phyloP scores from a whole-genome alignment of 768 basidiomycete genomes.

The Phaeolepiota aurea region DNA sequence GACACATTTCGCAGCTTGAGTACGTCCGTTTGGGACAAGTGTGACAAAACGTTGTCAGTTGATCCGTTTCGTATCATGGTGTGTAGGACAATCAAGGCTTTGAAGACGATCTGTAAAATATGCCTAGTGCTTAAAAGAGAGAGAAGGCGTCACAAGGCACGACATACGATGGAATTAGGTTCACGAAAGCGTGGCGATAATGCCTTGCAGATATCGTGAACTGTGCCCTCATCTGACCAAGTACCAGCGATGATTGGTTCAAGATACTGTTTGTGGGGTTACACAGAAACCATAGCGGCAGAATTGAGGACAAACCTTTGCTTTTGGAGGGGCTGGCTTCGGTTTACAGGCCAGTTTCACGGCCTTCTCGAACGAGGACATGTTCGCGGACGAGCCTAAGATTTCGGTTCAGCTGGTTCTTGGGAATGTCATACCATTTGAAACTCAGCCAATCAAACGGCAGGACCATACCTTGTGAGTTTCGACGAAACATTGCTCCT shows the following conservation, averaged over 20 bases:
- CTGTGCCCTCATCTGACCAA: slow-evolving; percentile 91
- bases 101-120: slow-evolving; percentile 83
- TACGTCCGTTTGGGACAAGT: slow-evolving; percentile 77
- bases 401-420: slow-evolving; percentile 3
- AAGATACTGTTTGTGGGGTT: slow-evolving; percentile 58
- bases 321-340: slow-evolving; percentile 90
- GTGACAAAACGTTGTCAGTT: slow-evolving; percentile 84
- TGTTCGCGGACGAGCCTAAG: slow-evolving; percentile 17
- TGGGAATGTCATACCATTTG: slow-evolving; percentile 9
- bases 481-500: background rate
- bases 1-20: slow-evolving; percentile 75
- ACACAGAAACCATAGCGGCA: slow-evolving; percentile 2
- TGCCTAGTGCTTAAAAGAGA: slow-evolving; percentile 2
- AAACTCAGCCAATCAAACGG: slow-evolving; percentile 21
- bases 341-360: slow-evolving; percentile 97
- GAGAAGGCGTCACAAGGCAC: background rate
- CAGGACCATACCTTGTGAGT: background rate
- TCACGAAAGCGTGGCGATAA: slow-evolving; percentile 80
- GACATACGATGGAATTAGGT: slow-evolving; percentile 76
- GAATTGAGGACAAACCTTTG: slow-evolving; percentile 54
- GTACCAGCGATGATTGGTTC: slow-evolving; percentile 95
- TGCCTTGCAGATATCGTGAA: slow-evolving; percentile 89
- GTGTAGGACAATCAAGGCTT: slow-evolving; percentile 90
- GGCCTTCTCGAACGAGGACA: slow-evolving; percentile 85
- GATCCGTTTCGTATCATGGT: slow-evolving; percentile 96